These are phyloP conservation scores for Crithidia thermophila DNA, from an alignment of 208 protist species.

Conservation along the genomic window DNA sequence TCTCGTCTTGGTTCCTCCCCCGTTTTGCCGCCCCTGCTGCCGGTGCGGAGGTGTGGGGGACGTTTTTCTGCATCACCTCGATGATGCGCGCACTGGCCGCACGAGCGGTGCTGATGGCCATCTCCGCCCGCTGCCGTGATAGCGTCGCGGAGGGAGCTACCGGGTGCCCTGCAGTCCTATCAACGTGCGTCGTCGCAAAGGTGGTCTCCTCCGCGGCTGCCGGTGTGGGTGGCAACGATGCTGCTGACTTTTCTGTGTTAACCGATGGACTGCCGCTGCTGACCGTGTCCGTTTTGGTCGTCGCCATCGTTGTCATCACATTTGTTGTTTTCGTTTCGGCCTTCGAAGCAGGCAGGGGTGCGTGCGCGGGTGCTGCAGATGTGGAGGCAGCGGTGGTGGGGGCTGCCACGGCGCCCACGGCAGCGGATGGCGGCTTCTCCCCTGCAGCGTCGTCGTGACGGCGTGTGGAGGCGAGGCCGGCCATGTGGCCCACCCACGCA, in stretches of 20 bases:
- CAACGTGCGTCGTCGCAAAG: background rate
- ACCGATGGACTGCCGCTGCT: too few relatives aligned
- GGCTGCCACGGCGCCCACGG: background rate
- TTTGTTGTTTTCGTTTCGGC: too few relatives aligned
- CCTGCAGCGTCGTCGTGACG: conserved; percentile 18
- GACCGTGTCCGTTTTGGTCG: too few relatives aligned
- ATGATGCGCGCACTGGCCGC: conserved; percentile 22
- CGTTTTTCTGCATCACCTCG: conserved; percentile 20
- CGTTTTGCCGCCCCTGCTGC: background rate
- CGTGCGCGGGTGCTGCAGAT: too few relatives aligned
- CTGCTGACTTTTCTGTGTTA: too few relatives aligned
- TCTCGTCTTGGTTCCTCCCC: too few relatives aligned
- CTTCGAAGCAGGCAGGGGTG: too few relatives aligned
- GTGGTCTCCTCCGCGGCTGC: background rate
- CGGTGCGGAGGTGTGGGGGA: background rate
- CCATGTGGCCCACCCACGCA: conserved; percentile 54
- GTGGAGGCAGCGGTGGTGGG: too few relatives aligned
- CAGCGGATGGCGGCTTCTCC: background rate
- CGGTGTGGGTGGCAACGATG: too few relatives aligned
- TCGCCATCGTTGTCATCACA: too few relatives aligned
- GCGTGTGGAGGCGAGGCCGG: conserved; percentile 21
- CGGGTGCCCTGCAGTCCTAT: background rate
- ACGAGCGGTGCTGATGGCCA: conserved; percentile 12
- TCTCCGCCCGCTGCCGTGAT: conserved; percentile 9
- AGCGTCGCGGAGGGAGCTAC: conserved; percentile 2